Evolutionary conservation across 2,329 filamentous ascomycete species (phyloP), one percentile per base, ranked within the genome.

Genomic region (Westerdykella sp.): DNA sequence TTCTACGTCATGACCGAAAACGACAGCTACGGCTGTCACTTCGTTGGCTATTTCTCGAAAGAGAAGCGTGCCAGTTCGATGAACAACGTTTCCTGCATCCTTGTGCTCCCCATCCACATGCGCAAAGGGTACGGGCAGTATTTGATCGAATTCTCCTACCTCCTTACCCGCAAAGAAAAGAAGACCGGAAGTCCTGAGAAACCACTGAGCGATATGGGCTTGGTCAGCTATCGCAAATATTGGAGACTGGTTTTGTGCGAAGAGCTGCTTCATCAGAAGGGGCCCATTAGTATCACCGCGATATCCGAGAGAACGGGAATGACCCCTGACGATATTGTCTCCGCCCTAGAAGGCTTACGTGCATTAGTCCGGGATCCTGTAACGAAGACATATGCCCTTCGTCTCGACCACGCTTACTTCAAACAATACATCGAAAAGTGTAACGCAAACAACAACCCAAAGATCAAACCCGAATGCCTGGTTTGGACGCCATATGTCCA

Each of bases 1-100:
- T 97, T 97, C 71, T 97, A 97, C 65, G 90, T 96, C 56, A 87
- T 97, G 71, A 95, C 89, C 52, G 93, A 95, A 57, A 91, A 90
- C 55, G 87, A 96, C 59, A 85, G 93, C 43, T 79, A 84, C 14
- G 91, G 91, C 14, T 96, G 93, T 62, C 93, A 96, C 63, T 93
- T 98, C 54, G 91, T 97, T 21, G 93, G 93, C n/a, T 98, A 98
- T 63, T 98, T 98, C 59, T 97, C 93, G 40, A 98, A 98, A 66
- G 93, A 98, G 70, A 98, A 98, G 70, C 79, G 94, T 35, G 85
- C 88, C 2, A 91, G 87, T 66, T 95, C 89, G 48, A 84, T 90
- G 56, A 97, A 98, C 67, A 98, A 98, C 53, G 93, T 98, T 38
- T 96, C 89, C 7, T 98, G 93, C 67, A 98, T 98, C 55, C 73